Base-by-base conservation (phyloP, 306 rosid genomes). In the Dicorynia guianensis region DNA sequence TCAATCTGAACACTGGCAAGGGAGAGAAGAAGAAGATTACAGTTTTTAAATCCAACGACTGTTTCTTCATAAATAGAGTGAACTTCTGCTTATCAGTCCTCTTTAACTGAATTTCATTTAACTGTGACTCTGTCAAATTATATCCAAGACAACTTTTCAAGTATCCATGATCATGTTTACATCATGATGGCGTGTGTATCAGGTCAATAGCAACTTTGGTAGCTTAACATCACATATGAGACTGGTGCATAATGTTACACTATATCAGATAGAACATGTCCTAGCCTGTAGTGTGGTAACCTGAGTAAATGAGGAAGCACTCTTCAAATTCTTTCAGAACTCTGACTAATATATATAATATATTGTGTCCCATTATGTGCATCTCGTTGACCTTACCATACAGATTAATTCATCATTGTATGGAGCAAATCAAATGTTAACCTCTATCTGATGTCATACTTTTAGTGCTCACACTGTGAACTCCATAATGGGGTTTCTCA, bases 391-490 rank as follows among this genome's bases (percentile, higher is more conserved):
- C 69, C 78, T 53, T 58, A 43, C 34, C 71, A 74, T 42, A 44
- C 50, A 50, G 70, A 71, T 59, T 54, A 63, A 19, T 61, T 15
- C 5, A 30, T 65, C 34, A 25, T 61, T 57, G 15, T 33, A 63
- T 66, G 77, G 43, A 80, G 64, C 17, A 81, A 63, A 69, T 68
- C 47, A 64, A 55, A 44, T 42, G 76, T 64, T 36, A 1, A 13
- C 9, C 62, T 69, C 75, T 64, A 44, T 47, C 70, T 50, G 60
- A 73, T 67, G 64, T 57, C 25, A 58, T 73, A 38, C 19, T 60
- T 80, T 47, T 19, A 74, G 88, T 88, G 85, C 79, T 66, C 64
- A 66, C 71, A 74, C 83, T 49, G 78, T 69, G 80, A 64, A 63
- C 42, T 54, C 69, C 61, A 34, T 77, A 57, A 71, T 72, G 72